Conservation (phyloP, 1,284 basidiomycete species). For the Ustilago shanxiensis region DNA sequence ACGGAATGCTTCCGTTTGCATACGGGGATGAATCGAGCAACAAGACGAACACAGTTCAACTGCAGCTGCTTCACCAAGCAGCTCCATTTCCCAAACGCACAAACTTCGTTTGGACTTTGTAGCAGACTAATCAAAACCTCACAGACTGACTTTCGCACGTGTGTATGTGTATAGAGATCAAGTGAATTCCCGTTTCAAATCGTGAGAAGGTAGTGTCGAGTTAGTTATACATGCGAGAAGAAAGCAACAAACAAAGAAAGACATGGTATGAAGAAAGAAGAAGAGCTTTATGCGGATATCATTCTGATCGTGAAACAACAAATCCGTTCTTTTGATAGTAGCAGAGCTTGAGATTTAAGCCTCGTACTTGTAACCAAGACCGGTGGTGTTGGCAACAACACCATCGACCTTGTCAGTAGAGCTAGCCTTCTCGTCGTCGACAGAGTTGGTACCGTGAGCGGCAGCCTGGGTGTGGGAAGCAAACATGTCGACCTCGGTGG, state of each 20-base stretch:
- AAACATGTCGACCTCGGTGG: slow-evolving; percentile 67
- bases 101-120: too few relatives aligned
- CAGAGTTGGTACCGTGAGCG: slow-evolving; percentile 8
- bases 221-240: not conserved
- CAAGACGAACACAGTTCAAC: too few relatives aligned
- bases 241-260: not conserved
- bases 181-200: not conserved
- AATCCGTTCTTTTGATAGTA: not conserved
- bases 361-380: slow-evolving; percentile 47
- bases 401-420: slow-evolving; percentile 41
- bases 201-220: not conserved
- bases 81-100: too few relatives aligned
- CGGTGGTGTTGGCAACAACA: slow-evolving; percentile 36
- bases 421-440: slow-evolving; percentile 34
- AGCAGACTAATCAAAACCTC: too few relatives aligned
- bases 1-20: too few relatives aligned
- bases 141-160: too few relatives aligned
- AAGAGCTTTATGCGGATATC: not conserved
- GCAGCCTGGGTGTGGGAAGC: slow-evolving; percentile 31
- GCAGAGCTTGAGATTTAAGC: slow-evolving; percentile 10
- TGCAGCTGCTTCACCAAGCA: too few relatives aligned
- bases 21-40: too few relatives aligned
- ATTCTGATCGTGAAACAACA: not conserved
- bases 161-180: too few relatives aligned
- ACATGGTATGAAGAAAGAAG: not conserved